phyloP scores from a whole-genome alignment of 83 land plant species.

The Picea mariana region DNA sequence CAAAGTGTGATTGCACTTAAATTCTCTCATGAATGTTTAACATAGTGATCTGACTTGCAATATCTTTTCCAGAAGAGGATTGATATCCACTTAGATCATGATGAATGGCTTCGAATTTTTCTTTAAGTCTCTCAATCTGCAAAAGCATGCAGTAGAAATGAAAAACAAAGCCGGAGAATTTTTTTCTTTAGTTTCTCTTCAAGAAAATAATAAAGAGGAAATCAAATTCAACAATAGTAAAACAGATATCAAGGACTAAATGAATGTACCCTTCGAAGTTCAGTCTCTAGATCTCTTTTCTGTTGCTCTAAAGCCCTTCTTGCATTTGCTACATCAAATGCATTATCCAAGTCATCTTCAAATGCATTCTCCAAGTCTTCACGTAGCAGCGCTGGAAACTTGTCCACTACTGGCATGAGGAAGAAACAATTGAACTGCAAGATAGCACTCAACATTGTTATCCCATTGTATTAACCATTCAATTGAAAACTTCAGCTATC shows the following conservation, averaged over 20 bases:
- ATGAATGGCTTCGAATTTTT: slow-evolving; percentile 49
- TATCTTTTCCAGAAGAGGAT: slow-evolving; percentile 9
- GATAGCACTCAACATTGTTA: slow-evolving; percentile 10
- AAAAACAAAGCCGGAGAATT: not conserved
- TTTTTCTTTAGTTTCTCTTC: not conserved
- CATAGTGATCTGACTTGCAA: not conserved
- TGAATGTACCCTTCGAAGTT: slow-evolving; percentile 71
- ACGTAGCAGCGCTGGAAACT: slow-evolving; percentile 86
- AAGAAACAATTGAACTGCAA: slow-evolving; percentile 97
- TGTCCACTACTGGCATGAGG: slow-evolving; percentile 97
- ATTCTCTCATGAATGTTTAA: slow-evolving; percentile 12
- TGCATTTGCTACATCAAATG: slow-evolving; percentile 76
- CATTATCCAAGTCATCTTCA: slow-evolving; percentile 82
- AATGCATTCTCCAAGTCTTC: slow-evolving; percentile 94
- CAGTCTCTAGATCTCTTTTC: slow-evolving; percentile 77
- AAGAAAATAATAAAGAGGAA: slow-evolving; percentile 10
- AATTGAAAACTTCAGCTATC: not conserved
- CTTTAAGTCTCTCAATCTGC: slow-evolving; percentile 59
- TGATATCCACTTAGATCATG: slow-evolving; percentile 27
- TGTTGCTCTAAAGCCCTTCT: slow-evolving; percentile 60
- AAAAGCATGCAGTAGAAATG: not conserved
- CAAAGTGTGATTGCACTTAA: not conserved
- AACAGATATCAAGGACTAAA: slow-evolving; percentile 6
- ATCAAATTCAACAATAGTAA: not conserved
- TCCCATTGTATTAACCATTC: not conserved